Conservation (phyloP, 345 rosid species). For the Cardamine occulta region DNA sequence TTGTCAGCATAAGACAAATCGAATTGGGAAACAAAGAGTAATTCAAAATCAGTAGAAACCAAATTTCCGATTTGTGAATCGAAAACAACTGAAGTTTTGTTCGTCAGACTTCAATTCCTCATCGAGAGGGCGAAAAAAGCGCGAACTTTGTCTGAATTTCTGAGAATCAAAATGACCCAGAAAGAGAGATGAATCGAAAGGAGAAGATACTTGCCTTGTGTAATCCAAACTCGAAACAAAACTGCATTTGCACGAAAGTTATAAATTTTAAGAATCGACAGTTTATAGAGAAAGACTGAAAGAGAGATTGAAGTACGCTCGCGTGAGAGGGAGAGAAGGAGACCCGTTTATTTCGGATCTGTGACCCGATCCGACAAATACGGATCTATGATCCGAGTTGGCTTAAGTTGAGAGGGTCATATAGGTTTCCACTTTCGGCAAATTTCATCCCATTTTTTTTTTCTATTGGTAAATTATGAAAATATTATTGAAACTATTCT, state of each 20-base stretch:
- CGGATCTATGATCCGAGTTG: slow-evolving; percentile 12
- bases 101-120: not conserved
- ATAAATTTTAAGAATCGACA: not conserved
- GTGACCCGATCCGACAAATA: slow-evolving; percentile 29
- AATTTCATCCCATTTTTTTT: not conserved
- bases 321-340: slow-evolving; percentile 6
- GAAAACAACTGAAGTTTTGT: not conserved
- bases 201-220: slow-evolving; percentile 46
- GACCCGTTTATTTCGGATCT: slow-evolving; percentile 40
- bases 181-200: slow-evolving; percentile 8
- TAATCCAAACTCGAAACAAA: slow-evolving; percentile 30
- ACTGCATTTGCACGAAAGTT: slow-evolving; percentile 35
- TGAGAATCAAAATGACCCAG: slow-evolving; percentile 9
- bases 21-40: not conserved
- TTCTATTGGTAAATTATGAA: not conserved
- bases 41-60: not conserved
- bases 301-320: slow-evolving; percentile 17
- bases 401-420: not conserved
- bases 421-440: not conserved
- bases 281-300: slow-evolving; percentile 17
- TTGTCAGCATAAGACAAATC: slow-evolving; percentile 42
- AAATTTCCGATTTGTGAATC: not conserved
- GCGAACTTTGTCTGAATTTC: not conserved
- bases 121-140: not conserved
- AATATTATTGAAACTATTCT: not conserved